phyloP scores from a whole-genome alignment of 805 yeast species.

The Saturnispora halmiae region DNA sequence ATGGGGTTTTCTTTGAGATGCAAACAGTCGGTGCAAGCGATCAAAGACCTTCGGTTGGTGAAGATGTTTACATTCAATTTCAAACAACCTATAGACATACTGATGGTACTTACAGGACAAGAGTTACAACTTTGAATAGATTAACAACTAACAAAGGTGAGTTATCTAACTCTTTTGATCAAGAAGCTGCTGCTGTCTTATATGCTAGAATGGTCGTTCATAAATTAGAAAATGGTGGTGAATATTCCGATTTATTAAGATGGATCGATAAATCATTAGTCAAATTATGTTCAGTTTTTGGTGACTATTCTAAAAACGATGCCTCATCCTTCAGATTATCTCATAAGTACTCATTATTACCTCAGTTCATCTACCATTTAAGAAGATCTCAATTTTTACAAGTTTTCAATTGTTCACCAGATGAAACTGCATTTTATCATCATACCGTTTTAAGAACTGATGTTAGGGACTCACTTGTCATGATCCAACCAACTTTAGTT shows the following conservation, averaged over 20 bases:
- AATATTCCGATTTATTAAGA: constrained; percentile 72
- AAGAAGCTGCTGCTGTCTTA: constrained; percentile 94
- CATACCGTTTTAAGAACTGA: constrained; percentile 89
- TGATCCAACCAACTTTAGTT: constrained; percentile 96
- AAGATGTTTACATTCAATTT: constrained; percentile 51
- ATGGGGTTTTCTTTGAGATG: constrained; percentile 84
- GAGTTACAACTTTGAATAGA: constrained; percentile 79
- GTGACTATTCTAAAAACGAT: constrained; percentile 85
- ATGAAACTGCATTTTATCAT: constrained; percentile 95
- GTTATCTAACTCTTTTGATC: constrained; percentile 70
- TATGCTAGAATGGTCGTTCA: constrained; percentile 86
- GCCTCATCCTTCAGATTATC: constrained; percentile 74
- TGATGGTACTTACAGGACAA: constrained; percentile 78
- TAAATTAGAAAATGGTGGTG: constrained; percentile 75
- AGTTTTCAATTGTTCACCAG: constrained; percentile 96
- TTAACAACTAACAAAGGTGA: constrained; percentile 43
- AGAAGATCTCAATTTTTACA: constrained; percentile 94
- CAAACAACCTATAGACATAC: constrained; percentile 91
- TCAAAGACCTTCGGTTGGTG: constrained; percentile 30
- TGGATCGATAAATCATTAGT: constrained; percentile 93
- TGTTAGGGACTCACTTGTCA: constrained; percentile 82
- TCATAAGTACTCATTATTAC: constrained; percentile 77
- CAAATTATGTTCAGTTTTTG: constrained; percentile 83
- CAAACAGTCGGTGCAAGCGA: constrained; percentile 40
- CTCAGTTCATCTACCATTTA: constrained; percentile 91